phyloP scores from a whole-genome alignment of 306 rosid genomes.

The Cucumis sativus region Cucumber_9930_V3 NC_026660.2:4776501-4777000 shows the following conservation, averaged over 20 bases:
- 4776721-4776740: not conserved
- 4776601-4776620: too few relatives aligned
- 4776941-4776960: conserved; percentile 9
- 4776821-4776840: not conserved
- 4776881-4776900: not conserved
- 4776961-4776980: conserved; percentile 23
- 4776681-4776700: not conserved
- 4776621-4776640: too few relatives aligned
- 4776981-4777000: conserved; percentile 22
- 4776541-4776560: too few relatives aligned
- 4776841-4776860: not conserved
- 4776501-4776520: too few relatives aligned
- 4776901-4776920: conserved; percentile 31
- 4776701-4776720: conserved; percentile 7
- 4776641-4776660: too few relatives aligned
- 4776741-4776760: conserved; percentile 4
- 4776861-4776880: not conserved
- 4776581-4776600: too few relatives aligned
- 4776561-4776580: too few relatives aligned
- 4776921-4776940: conserved; percentile 24
- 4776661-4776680: too few relatives aligned
- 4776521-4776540: too few relatives aligned
- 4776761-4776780: conserved; percentile 14
- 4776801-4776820: not conserved
- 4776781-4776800: not conserved